Evolutionary conservation across 352 stramenopile genomes (phyloP), one percentile per base, ranked within the genome.

Genomic region (Phytophthora sansomeana): DNA sequence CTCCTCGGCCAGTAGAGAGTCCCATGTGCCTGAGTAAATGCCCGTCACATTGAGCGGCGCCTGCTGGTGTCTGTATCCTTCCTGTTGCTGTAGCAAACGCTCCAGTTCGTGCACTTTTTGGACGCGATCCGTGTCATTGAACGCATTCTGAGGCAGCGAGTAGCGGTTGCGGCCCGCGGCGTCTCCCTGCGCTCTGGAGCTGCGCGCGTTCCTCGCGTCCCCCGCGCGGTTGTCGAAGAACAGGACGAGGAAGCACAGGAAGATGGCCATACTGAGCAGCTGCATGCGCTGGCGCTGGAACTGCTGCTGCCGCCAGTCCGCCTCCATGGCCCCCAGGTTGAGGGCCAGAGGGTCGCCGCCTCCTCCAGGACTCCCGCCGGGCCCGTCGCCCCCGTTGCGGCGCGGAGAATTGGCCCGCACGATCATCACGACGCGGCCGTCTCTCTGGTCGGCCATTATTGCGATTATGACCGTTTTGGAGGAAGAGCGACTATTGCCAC

Each of bases 231-330:
- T 91, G 58, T 95, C 87, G 51, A 95, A 92, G 67, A 95, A 93
- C 26, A 95, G 71, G 48, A 95, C 83, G 72, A 95, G 87, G 63
- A 95, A 95, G 71, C 87, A 95, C 24, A 95, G 73, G 47, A 95
- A 95, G 48, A 95, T 95, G 35, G 87, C 85, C 81, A 92, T 95
- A 53, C 84, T 93, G 6, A 95, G 80, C 35, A 95, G 80, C 77
- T 95, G 87, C 83, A 95, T 92, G 53, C 87, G 87, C 75, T 92
- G 83, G n/a, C 87, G 79, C 69, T 95, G 87, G 73, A 95, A 92
- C 71, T 93, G 85, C 76, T 93, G 85, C 75, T 93, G 83, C 16
- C 85, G 73, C 83, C 83, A 93, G 55, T 93, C 85, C 26, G 78
- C 83, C 69, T 93, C 85, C 76, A 93, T 90, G 13, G 75, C 71